These are phyloP conservation scores for Eucalyptus cloeziana DNA, from an alignment of 345 rosid species.

Conservation along the genomic window DNA sequence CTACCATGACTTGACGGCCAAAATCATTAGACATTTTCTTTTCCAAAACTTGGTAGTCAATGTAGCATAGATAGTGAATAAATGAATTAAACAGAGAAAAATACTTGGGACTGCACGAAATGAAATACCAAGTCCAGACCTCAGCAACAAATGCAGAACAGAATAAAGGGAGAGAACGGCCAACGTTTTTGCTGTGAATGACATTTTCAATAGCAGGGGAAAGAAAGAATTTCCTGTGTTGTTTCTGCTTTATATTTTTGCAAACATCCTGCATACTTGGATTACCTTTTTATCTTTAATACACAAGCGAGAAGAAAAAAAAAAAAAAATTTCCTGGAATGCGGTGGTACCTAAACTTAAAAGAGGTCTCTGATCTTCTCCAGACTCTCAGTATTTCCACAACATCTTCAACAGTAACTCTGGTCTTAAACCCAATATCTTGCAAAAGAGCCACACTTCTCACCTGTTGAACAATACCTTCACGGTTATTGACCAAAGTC, in stretches of 20 bases:
- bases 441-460: conserved; percentile 43
- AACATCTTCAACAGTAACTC: conserved; percentile 50
- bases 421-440: conserved; percentile 69
- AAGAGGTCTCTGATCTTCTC: conserved; percentile 37
- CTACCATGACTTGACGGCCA: not conserved
- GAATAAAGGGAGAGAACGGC: not conserved
- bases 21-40: not conserved
- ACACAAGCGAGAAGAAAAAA: not conserved
- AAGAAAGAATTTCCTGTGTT: not conserved
- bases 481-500: not conserved
- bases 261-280: not conserved
- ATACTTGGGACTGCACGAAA: not conserved
- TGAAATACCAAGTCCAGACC: not conserved
- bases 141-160: not conserved
- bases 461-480: conserved; percentile 25
- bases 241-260: not conserved
- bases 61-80: not conserved
- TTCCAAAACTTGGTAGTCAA: not conserved
- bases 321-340: not conserved
- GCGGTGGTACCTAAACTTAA: conserved; percentile 59
- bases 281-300: not conserved
- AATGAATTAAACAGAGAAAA: not conserved
- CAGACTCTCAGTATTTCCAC: conserved; percentile 42
- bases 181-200: not conserved
- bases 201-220: not conserved